These are phyloP conservation scores for Primulina huaijiensis DNA, from an alignment of 257 asterid species.

Conservation along the genomic window DNA sequence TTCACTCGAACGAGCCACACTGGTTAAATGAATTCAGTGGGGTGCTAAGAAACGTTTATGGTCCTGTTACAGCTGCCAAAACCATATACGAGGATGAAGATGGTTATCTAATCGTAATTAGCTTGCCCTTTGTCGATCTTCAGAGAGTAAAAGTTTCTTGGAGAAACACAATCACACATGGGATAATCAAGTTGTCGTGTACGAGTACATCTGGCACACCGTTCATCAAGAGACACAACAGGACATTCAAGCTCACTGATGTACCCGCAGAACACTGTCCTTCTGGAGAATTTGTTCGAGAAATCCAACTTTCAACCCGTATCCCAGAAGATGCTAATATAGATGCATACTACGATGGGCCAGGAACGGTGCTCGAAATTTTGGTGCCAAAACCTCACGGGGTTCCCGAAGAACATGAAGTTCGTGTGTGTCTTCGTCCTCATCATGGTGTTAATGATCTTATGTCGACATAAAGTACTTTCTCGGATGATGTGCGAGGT, in stretches of 20 bases:
- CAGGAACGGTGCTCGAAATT: constrained; percentile 79
- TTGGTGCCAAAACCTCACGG: constrained; percentile 76
- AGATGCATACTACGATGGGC: constrained; percentile 79
- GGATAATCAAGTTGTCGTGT: constrained; percentile 75
- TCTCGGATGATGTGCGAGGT: constrained; percentile 15
- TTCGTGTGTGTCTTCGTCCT: constrained; percentile 85
- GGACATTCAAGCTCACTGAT: constrained; percentile 81
- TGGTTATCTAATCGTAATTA: constrained; percentile 62
- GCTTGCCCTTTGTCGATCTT: constrained; percentile 86
- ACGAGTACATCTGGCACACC: constrained; percentile 69
- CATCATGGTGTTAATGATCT: constrained; percentile 64
- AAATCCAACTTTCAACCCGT: constrained; percentile 74
- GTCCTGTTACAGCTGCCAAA: constrained; percentile 87
- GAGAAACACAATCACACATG: constrained; percentile 75
- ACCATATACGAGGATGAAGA: constrained; percentile 73
- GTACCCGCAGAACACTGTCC: constrained; percentile 82
- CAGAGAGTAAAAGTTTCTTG: constrained; percentile 86
- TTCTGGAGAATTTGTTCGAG: constrained; percentile 85
- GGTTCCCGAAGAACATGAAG: constrained; percentile 90
- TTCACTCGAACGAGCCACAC: constrained; percentile 48
- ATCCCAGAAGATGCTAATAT: constrained; percentile 90
- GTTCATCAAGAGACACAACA: constrained; percentile 62
- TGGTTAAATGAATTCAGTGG: constrained; percentile 78
- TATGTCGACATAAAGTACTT: constrained; percentile 49
- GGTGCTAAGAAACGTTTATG: constrained; percentile 58